Evolutionary conservation across 345 rosid genomes (phyloP).

Genomic region (Populus deltoides): DNA sequence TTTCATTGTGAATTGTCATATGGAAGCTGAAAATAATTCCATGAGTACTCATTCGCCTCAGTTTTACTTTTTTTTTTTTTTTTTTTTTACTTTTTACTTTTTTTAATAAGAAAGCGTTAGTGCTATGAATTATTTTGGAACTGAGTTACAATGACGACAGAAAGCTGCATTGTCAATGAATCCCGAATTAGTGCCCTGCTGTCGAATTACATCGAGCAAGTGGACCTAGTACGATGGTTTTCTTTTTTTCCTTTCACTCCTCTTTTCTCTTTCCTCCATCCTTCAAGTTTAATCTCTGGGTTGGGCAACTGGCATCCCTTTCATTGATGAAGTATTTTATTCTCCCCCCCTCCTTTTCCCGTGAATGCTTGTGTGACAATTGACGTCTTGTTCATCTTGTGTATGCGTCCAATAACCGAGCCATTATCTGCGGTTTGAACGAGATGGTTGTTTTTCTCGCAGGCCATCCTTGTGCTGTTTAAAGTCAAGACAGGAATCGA

Average conservation of each 20-base stretch:
- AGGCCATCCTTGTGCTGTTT: not conserved
- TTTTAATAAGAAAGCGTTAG: not conserved
- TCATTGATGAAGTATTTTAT: not conserved
- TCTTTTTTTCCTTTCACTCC: not conserved
- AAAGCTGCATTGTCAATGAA: not conserved
- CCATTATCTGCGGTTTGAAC: constrained; percentile 1
- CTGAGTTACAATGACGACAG: not conserved
- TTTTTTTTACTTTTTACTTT: not conserved
- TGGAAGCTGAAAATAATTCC: not conserved
- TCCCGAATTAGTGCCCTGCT: not conserved
- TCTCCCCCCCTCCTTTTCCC: not conserved
- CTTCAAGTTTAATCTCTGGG: not conserved
- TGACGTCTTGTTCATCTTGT: not conserved
- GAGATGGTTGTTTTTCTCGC: not conserved
- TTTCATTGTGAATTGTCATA: not conserved
- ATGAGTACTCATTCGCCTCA: not conserved
- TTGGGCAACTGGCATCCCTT: not conserved
- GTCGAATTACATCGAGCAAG: not conserved
- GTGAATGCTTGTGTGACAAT: not conserved
- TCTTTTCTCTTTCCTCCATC: not conserved
- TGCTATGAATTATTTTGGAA: not conserved
- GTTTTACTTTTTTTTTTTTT: not conserved
- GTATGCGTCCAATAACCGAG: not conserved
- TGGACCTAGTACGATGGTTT: not conserved
- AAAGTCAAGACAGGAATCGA: not conserved